These are phyloP conservation scores for Parachaetomium inaequale DNA, from an alignment of 495 filamentous ascomycete genomes.

Conservation along the genomic window DNA sequence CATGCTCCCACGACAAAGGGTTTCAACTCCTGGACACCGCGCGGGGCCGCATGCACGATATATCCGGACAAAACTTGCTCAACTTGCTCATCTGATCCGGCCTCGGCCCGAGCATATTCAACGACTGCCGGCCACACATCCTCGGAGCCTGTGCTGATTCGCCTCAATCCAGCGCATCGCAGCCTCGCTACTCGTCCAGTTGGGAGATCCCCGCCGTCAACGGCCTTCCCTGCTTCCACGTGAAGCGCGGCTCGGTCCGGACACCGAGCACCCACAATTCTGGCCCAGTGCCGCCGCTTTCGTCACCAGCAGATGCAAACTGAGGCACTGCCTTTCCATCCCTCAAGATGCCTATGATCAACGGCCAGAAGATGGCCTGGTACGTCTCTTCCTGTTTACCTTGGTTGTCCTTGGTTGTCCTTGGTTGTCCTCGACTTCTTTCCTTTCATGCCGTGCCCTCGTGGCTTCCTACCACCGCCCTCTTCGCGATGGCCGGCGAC, in stretches of 20 bases:
- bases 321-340: slow-evolving; percentile 1
- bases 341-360: slow-evolving; percentile 52
- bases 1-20: neutral
- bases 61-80: slow-evolving; percentile 3
- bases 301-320: slow-evolving; percentile 11
- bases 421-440: neutral
- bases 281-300: neutral
- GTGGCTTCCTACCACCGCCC: neutral
- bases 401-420: slow-evolving; percentile 15
- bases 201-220: neutral
- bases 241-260: neutral
- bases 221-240: neutral
- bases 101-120: neutral
- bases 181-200: neutral
- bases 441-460: neutral
- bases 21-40: neutral
- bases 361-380: slow-evolving; percentile 59
- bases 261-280: neutral
- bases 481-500: too few relatives aligned
- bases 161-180: slow-evolving; percentile 6
- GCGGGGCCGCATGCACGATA: slow-evolving; percentile 5
- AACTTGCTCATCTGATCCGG: slow-evolving; percentile 5
- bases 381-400: slow-evolving; percentile 33
- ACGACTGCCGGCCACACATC: neutral
- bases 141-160: neutral